Percentiles rank a stretch among this genome's conserved stretches.
phyloP scores from a whole-genome alignment of 129 eudicot genomes.

The Calendula officinalis region DNA sequence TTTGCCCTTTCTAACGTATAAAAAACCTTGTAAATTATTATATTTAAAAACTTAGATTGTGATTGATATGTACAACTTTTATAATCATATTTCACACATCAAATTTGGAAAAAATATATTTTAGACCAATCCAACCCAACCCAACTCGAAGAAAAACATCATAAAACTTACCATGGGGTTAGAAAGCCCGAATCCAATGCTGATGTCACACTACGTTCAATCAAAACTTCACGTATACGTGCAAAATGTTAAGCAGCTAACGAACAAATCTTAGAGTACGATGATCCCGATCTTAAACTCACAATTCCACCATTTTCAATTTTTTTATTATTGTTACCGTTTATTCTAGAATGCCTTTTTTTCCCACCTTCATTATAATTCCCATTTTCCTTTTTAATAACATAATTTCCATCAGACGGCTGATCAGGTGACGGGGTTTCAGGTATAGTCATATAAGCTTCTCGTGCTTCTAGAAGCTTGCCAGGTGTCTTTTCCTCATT shows the following conservation, averaged over 20 bases:
- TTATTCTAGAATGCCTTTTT: slow-evolving; percentile 56
- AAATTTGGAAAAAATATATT: too few relatives aligned
- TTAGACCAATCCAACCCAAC: too few relatives aligned
- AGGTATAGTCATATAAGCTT: slow-evolving; percentile 48
- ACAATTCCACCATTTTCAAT: slow-evolving; percentile 42
- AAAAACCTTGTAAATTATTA: too few relatives aligned
- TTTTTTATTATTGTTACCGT: slow-evolving; percentile 39
- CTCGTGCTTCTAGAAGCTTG: slow-evolving; percentile 50
- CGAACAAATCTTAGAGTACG: slow-evolving; percentile 68
- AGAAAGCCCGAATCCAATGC: slow-evolving; percentile 74
- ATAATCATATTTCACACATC: too few relatives aligned
- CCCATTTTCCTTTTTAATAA: slow-evolving; percentile 58
- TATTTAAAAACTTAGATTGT: too few relatives aligned
- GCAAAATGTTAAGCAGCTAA: slow-evolving; percentile 85
- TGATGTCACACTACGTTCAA: slow-evolving; percentile 81
- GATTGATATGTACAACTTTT: too few relatives aligned
- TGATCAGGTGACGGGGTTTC: slow-evolving; percentile 90
- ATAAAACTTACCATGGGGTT: slow-evolving; percentile 69
- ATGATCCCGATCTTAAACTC: slow-evolving; percentile 50
- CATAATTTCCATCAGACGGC: slow-evolving; percentile 51
- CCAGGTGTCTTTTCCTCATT: slow-evolving; percentile 64
- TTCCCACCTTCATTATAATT: slow-evolving; percentile 57
- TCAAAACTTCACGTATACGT: slow-evolving; percentile 77
- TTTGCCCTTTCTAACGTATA: too few relatives aligned
- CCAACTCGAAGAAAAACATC: too few relatives aligned